These are phyloP conservation scores for Edaphochlamys debaryana DNA, from an alignment of 139 green algal genomes.

Conservation along the genomic window DNA sequence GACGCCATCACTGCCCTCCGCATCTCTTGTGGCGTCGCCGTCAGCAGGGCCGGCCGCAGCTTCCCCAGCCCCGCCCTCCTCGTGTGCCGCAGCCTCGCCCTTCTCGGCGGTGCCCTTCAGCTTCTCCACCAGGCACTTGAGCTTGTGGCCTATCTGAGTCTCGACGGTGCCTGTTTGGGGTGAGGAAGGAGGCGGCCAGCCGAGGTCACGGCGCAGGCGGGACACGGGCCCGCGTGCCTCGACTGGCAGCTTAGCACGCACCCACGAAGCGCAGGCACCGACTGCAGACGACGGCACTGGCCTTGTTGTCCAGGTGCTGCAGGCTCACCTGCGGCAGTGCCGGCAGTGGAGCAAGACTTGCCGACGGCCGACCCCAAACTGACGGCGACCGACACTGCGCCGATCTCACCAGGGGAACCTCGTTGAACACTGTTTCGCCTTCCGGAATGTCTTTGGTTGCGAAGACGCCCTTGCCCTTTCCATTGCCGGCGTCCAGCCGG, in stretches of 20 bases:
- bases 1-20: slow-evolving; percentile 25
- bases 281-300: slow-evolving; percentile 52
- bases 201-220: background rate
- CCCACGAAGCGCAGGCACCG: slow-evolving; percentile 68
- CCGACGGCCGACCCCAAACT: too few species aligned
- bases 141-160: slow-evolving; percentile 59
- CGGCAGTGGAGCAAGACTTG: too few species aligned
- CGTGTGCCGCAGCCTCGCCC: too few species aligned
- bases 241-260: background rate
- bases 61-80: background rate
- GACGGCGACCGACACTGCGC: too few species aligned
- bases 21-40: background rate
- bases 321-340: slow-evolving; percentile 19
- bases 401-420: slow-evolving; percentile 64
- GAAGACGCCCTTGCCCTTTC: slow-evolving; percentile 67
- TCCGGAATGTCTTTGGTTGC: slow-evolving; percentile 42
- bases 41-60: background rate
- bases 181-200: background rate
- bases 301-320: slow-evolving; percentile 60
- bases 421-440: slow-evolving; percentile 54
- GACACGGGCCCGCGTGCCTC: background rate
- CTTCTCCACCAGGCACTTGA: slow-evolving; percentile 40
- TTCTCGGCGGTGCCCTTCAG: background rate
- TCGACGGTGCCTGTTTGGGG: slow-evolving; percentile 56
- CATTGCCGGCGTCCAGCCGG: slow-evolving; percentile 48